Percentiles rank a stretch among this genome's conserved stretches.
These are phyloP conservation scores for Ceratobasidium sp. DNA, from an alignment of 1,284 basidiomycete genomes.

Conservation along the genomic window DNA sequence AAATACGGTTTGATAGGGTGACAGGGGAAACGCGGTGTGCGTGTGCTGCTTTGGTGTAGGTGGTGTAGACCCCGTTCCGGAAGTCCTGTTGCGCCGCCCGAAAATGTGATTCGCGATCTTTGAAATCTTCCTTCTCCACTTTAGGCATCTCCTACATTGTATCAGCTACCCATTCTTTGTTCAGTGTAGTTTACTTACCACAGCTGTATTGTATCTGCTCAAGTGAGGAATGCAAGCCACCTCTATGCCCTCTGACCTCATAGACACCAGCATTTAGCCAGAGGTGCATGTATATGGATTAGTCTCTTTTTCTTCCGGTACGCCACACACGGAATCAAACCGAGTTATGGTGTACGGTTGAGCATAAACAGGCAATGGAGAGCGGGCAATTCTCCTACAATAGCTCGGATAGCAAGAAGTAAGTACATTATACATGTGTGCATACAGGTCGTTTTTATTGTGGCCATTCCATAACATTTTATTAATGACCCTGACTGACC, in stretches of 20 bases:
- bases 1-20: neutral
- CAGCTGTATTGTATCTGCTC: neutral
- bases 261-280: neutral
- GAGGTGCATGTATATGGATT: neutral
- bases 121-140: neutral
- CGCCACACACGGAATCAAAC: neutral
- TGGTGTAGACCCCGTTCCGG: neutral
- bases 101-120: neutral
- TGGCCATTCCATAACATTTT: neutral
- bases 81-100: neutral
- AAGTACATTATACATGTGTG: neutral
- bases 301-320: neutral
- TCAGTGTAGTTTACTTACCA: neutral
- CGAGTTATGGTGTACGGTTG: neutral
- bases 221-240: neutral
- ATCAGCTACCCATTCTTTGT: neutral
- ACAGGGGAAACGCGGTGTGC: neutral
- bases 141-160: conserved; percentile 16
- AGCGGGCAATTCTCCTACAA: neutral
- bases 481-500: neutral
- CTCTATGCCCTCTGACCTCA: neutral
- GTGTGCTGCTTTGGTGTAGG: neutral
- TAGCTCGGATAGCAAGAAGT: neutral
- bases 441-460: neutral
- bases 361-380: neutral